Evolutionary conservation across 257 asterid species (phyloP), one percentile per base, ranked within the genome.

Genomic region (Nicotiana tomentosiformis): DNA sequence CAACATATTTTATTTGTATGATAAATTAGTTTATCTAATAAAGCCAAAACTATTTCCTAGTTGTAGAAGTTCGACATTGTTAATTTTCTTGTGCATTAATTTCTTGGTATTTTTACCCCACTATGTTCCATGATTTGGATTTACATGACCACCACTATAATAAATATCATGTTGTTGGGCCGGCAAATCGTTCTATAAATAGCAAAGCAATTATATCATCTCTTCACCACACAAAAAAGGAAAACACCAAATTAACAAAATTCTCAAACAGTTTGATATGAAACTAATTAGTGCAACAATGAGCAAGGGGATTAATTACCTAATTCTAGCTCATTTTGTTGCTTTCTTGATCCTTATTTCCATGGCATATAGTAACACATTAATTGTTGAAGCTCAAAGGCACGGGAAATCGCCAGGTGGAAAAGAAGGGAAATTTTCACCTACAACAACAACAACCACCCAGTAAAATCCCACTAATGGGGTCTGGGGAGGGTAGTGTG

Each of bases 351-450:
- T 20, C 6, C 7, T 80, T 20, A 26, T 62, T 32, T 51, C 20
- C 14, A 5, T 64, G 37, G 83, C 33, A 14, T 49, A 30, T 81
- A 46, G 14, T 6, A 26, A 74, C 79, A 74, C 23, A 49, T 23
- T 49, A 7, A 6, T 10, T 57, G 65, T 56, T 10, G 82, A 74
- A 18, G 79, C 86, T 51, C 56, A 82, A 82, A 10, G 15, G 16
- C 77, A 84, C 87, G 66, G 3, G 51, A 2, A 20, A 20, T 20
- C 14, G 7, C 81, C 81, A 16, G 83, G 74, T 76, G 49, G 0
- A 39, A 39, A 39, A 39, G 9, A 84, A 80, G 32, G 82, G 7
- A 82, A 14, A 51, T 85, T 85, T 69, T 82, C 88, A 20, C 23
- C 23, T 20, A 20, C 23, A 20, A 20, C 23, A 20, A 20, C 23